Evolutionary conservation across 2,329 filamentous ascomycete species (phyloP), one percentile per base, ranked within the genome.

Genomic region (Penicillium sp.): DNA sequence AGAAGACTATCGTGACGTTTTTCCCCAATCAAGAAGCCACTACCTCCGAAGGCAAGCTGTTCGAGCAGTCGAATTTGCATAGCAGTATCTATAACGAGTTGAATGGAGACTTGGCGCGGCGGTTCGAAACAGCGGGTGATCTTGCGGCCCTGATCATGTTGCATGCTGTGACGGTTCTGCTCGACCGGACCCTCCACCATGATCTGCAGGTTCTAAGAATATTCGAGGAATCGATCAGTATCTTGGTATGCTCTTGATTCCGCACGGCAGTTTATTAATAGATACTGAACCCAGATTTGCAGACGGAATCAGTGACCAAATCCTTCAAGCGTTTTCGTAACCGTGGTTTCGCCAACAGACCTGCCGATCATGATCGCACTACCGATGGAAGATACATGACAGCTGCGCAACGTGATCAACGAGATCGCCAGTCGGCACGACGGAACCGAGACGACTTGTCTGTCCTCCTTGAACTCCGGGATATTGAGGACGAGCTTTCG

Each of bases 1-100:
- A 66, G 19, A 71, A 69, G 53, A 73, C 70, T 9, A 62, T 72
- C 22, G 61, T 73, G 3, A 72, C 70, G 3, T 72, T 72, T 48
- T 73, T 72, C 35, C 70, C 70, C 0, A 68, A 70, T 26, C 70
- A 71, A 35, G 70, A 75, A 45, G 70, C 72, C 14, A 70, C 69
- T 7, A 69, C 68, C 5, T 68, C 68, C 6, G 67, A 74, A 56
- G 70, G 67, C 9, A 71, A 70, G 51, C 52, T 73, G n/a, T 67
- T 72, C 49, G 68, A 72, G 47, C 67, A 87, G 62, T 84, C 84
- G 1, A 86, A 88, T 63, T 72, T 88, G 3, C 77, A 84, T 4
- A 85, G 86, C 60, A 86, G 84, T 60, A 81, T 88, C 26, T 87
- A 87, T 64, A 86, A 86, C 61, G 86, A 88, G 61, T 73, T 88